A percentile compares a stretch with the other conserved stretches of the same genome.
Evolutionary conservation across 257 asterid genomes (phyloP).

Genomic region (Pogostemon cablin): DNA sequence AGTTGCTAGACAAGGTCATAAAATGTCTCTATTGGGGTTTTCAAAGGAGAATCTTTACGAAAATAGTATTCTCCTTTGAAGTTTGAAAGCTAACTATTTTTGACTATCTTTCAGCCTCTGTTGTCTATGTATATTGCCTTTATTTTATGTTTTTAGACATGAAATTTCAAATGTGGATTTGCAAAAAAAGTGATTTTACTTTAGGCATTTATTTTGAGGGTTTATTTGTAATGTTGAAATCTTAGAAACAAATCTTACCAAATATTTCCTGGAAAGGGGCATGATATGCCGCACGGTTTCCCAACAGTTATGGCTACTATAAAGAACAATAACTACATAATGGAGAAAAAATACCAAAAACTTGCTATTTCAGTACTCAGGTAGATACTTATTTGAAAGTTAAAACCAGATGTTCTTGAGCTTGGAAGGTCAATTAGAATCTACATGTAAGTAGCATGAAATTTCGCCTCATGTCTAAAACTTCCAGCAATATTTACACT

Average conservation of each 20-base stretch:
- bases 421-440: neutral
- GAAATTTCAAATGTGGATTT: constrained; percentile 15
- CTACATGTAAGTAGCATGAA: neutral
- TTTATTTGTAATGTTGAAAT: neutral
- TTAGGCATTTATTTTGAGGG: neutral
- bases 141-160: neutral
- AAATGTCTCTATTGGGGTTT: neutral
- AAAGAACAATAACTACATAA: neutral
- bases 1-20: neutral
- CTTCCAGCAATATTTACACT: neutral
- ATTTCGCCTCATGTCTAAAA: neutral
- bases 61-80: neutral
- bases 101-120: neutral
- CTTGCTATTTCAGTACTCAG: neutral
- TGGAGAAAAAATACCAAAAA: constrained; percentile 4
- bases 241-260: neutral
- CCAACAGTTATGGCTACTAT: neutral
- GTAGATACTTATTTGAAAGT: constrained; percentile 7
- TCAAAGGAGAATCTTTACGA: neutral
- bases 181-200: neutral
- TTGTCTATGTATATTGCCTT: neutral
- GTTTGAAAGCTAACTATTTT: neutral
- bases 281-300: neutral
- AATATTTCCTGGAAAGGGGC: constrained; percentile 2
- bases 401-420: neutral